Evolutionary conservation across 2,329 filamentous ascomycete species (phyloP).

Genomic region (Microdochium nivale): DNA sequence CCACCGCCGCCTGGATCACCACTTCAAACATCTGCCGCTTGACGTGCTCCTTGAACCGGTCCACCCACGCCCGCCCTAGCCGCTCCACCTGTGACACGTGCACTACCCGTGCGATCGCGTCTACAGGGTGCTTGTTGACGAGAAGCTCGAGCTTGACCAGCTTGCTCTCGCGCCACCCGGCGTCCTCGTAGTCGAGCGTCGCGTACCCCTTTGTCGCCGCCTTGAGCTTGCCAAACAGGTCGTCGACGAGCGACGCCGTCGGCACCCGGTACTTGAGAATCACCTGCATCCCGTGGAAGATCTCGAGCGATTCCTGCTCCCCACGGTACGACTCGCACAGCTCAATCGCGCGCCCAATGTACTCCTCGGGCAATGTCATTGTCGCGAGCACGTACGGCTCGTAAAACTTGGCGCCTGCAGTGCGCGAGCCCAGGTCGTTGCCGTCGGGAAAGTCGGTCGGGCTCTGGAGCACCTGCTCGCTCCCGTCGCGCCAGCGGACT

Average conservation of each 20-base stretch:
- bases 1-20: conserved; percentile 84
- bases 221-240: conserved; percentile 96
- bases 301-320: conserved; percentile 77
- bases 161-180: conserved; percentile 71
- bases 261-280: conserved; percentile 91
- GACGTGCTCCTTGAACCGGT: conserved; percentile 94
- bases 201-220: conserved; percentile 91
- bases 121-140: conserved; percentile 88
- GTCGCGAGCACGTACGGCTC: conserved; percentile 60
- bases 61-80: conserved; percentile 80
- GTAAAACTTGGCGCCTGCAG: conserved; percentile 27
- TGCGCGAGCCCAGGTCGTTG: conserved; percentile 37
- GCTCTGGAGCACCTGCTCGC: conserved; percentile 71
- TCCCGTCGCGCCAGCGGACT: conserved; percentile 70
- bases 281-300: conserved; percentile 86
- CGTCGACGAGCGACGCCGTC: conserved; percentile 83
- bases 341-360: conserved; percentile 89
- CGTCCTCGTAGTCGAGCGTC: conserved; percentile 92
- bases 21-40: conserved; percentile 97
- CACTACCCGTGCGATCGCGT: conserved; percentile 86
- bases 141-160: conserved; percentile 86
- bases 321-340: conserved; percentile 87
- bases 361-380: conserved; percentile 87
- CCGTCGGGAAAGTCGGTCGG: conserved; percentile 78
- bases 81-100: conserved; percentile 75